phyloP scores from a whole-genome alignment of 192 early-diverging fungal species.

The Backusella tarrabulga region DNA sequence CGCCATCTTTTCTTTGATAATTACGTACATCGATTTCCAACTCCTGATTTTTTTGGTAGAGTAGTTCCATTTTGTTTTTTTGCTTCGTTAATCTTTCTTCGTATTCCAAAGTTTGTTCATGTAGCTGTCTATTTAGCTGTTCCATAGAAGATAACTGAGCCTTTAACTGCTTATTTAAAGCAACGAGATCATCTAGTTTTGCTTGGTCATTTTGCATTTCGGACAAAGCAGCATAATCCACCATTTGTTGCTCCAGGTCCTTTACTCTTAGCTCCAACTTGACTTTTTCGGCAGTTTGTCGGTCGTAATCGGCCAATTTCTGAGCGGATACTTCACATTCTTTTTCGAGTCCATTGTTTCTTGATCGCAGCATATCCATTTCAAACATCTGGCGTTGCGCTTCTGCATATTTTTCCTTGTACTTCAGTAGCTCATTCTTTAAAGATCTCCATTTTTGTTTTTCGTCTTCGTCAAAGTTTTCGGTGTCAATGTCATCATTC shows the following conservation, averaged over 20 bases:
- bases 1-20: no score
- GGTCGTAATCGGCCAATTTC: not conserved
- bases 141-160: not conserved
- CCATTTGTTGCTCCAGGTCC: not conserved
- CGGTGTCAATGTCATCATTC: not conserved
- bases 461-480: not conserved
- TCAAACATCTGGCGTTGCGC: conserved; percentile 6
- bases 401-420: not conserved
- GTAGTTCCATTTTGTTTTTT: not conserved
- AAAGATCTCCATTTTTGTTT: not conserved
- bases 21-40: not conserved
- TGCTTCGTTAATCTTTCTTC: not conserved
- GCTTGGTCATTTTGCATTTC: not conserved
- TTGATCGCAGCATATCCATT: not conserved
- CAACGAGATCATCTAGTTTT: not conserved
- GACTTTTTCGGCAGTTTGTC: not conserved
- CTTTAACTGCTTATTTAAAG: not conserved
- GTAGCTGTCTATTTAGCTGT: conserved; percentile 1
- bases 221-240: not conserved
- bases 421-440: not conserved
- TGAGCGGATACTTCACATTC: conserved; percentile 1
- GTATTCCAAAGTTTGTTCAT: conserved; percentile 4
- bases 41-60: not conserved
- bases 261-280: not conserved
- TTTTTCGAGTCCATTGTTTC: conserved; percentile 9